Base-by-base conservation (phyloP, 345 rosid genomes). In the Eutrema heterophyllum region DNA sequence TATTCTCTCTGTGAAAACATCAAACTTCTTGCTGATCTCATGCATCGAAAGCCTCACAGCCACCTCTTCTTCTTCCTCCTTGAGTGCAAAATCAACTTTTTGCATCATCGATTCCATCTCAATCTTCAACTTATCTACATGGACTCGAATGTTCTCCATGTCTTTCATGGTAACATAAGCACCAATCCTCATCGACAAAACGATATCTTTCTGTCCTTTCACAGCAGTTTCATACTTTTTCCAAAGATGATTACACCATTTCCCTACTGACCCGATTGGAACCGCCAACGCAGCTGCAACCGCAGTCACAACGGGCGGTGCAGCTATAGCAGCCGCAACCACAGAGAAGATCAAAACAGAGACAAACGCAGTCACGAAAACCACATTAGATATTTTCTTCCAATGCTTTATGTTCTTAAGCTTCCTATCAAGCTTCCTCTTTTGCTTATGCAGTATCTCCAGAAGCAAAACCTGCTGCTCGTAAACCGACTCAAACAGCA, bases 241-340 rank as follows among this genome's bases (percentile, higher is more conserved):
- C 97, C 93, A 89, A 3, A 88, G 87, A 26, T 74, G 51, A 65
- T 81, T 73, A 41, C 93, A 87, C 99, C 97, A 95, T 76, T 85
- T 89, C n/a, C 99, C 96, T 30, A 88, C 68, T 0, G 96, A 78
- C 7, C 91, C 93, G 7, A 88, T 60, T 2, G 99, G 93, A 71
- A 83, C 89, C 1, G 90, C 72, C 39, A 95, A 45, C 0, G 92
- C 97, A 72, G 88, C 86, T 1, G 91, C 97, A 48, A 89, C 35
- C 24, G 96, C 97, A 6, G 86, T 83, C 32, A 86, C 77, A 12
- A 91, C 78, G 1, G 96, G 96, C 0, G 97, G 97, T 18, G 91
- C 93, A 21, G 96, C 86, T 39, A 89, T 52, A 24, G 97, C 90
- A 32, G 96, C 99, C 58, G 99, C 97, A 43, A 89, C 97, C 16